Evolutionary conservation across 495 filamentous ascomycete genomes (phyloP), one percentile per base, ranked within the genome.

Genomic region (Xylaria acuta): DNA sequence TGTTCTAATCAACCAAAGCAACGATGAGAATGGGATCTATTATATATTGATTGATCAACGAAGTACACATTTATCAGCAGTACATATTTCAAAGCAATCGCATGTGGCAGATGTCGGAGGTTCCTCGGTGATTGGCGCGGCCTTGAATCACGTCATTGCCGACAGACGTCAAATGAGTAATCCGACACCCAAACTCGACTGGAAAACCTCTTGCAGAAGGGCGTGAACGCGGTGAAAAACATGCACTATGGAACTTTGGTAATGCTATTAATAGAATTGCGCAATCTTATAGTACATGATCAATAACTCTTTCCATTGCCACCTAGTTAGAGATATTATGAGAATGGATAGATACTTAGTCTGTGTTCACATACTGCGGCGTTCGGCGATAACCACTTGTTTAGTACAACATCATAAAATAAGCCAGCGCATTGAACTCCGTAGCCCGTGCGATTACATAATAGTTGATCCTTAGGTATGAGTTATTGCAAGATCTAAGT

Each of bases 1-100:
- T 32, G 22, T 67, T 12, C 36, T 18, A 18, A 16, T 43, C n/a
- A 40, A 41, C 20, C 41, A 51, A 53, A 18, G 6, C 20, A 8
- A n/a, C 3, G 60, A n/a, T 22, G 32, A 43, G 20, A 30, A 27
- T n/a, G 11, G n/a, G 7, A 54, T 34, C 53, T 11, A 2, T 66
- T 73, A 36, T 69, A 68, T 71, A 72, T 20, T 51, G 20, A 30
- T 22, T 16, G 20, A 54, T 54, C 3, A 43, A n/a, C 11, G n/a
- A 36, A 27, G 11, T 27, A 25, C 25, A n/a, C 20, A 49, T 70
- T 70, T 60, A 60, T 70, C 54, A 70, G 67, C 67, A 70, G 20
- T 34, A 40, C 47, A 64, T 25, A 75, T 75, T 75, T 75, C 73
- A 72, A 75, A 75, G 64, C 73, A 66, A 64, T 27, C 36, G 70